phyloP scores from a whole-genome alignment of 1,284 basidiomycete genomes.

The Serendipita sp. region DNA sequence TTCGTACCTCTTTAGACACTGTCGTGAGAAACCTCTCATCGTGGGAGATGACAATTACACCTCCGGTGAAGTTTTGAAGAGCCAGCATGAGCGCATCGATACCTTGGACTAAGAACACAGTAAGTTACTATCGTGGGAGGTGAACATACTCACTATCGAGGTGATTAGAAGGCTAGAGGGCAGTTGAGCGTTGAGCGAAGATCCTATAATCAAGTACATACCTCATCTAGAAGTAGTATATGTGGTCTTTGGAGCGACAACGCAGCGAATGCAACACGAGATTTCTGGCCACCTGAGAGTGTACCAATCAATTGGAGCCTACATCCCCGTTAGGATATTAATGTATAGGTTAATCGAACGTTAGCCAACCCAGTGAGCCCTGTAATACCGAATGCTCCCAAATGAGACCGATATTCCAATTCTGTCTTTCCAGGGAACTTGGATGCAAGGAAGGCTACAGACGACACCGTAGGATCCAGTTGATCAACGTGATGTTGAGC shows the following conservation, averaged over 20 bases:
- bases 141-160: constrained; percentile 66
- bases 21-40: constrained; percentile 86
- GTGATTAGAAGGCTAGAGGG: constrained; percentile 81
- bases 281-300: constrained; percentile 93
- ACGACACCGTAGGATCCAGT: constrained; percentile 69
- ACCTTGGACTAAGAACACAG: constrained; percentile 39
- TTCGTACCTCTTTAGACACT: constrained; percentile 56
- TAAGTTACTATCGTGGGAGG: constrained; percentile 6
- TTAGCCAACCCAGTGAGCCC: constrained; percentile 71
- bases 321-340: not conserved
- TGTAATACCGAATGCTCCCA: constrained; percentile 98
- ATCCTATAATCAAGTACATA: constrained; percentile 20
- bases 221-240: constrained; percentile 81
- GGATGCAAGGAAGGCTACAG: constrained; percentile 84
- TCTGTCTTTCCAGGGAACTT: constrained; percentile 91
- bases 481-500: constrained; percentile 97
- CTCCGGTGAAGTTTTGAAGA: constrained; percentile 86
- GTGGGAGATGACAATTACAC: constrained; percentile 86
- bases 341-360: not conserved
- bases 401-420: constrained; percentile 88
- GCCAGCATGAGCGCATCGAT: constrained; percentile 90
- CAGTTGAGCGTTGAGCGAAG: not conserved
- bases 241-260: constrained; percentile 81
- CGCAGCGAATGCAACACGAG: constrained; percentile 89
- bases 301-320: constrained; percentile 71